phyloP scores from a whole-genome alignment of 148 eudicot species.

The Salicornia ramosissima region DNA sequence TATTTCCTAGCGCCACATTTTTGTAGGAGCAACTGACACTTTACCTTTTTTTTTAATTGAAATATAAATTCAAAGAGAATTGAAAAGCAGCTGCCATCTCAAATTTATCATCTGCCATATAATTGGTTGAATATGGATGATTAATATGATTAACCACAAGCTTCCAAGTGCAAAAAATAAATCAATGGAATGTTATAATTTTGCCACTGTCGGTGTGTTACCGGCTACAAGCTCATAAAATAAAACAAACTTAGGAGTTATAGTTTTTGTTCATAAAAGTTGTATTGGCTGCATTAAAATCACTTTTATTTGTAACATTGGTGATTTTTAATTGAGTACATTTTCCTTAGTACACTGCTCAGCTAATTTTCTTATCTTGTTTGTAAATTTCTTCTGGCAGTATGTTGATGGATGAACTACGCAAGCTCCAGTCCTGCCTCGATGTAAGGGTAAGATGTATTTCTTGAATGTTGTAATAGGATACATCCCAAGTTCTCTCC shows the following conservation, averaged over 20 bases:
- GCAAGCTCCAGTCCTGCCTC: conserved; percentile 58
- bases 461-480: background rate
- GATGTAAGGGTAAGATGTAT: conserved; percentile 47
- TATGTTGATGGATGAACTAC: conserved; percentile 52
- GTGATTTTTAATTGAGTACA: background rate
- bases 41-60: too few relatives aligned
- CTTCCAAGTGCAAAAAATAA: too few relatives aligned
- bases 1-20: background rate
- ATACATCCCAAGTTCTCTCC: background rate
- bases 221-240: too few relatives aligned
- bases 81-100: too few relatives aligned
- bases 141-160: too few relatives aligned
- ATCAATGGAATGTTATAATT: too few relatives aligned
- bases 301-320: background rate
- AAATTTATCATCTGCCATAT: too few relatives aligned
- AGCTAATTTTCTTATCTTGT: conserved; percentile 5
- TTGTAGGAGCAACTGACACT: too few relatives aligned
- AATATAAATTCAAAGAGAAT: too few relatives aligned
- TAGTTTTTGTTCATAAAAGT: background rate
- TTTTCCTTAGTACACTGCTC: background rate
- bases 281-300: background rate
- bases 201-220: too few relatives aligned
- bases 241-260: background rate
- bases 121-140: too few relatives aligned
- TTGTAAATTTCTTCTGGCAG: conserved; percentile 38